Conservation (phyloP, 202 grass and related monocot genomes). For the Cymbopogon flexuosus region DNA sequence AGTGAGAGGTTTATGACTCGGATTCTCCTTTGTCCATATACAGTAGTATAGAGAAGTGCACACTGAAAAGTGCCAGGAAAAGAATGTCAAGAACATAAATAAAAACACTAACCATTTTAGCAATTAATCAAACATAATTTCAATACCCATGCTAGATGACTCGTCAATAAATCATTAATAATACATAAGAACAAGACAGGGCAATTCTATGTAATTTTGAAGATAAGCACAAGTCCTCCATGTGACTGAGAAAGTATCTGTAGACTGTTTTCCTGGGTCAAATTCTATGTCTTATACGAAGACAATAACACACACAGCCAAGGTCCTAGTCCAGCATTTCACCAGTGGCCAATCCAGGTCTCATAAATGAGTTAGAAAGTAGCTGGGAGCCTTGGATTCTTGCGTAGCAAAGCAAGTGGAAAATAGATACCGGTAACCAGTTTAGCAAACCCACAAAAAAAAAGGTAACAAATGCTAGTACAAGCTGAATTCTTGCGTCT, state of each 20-base stretch:
- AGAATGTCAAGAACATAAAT: background rate
- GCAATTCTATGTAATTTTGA: background rate
- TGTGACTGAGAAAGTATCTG: background rate
- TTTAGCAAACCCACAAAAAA: background rate
- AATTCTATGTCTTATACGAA: background rate
- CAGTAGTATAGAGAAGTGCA: conserved; percentile 78
- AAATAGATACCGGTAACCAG: background rate
- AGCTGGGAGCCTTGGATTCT: background rate
- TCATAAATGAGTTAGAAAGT: background rate
- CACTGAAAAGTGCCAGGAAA: conserved; percentile 48
- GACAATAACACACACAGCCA: background rate
- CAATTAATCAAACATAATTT: conserved; percentile 9
- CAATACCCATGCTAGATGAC: background rate
- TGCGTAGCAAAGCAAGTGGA: background rate
- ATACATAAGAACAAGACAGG: background rate
- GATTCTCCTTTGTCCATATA: conserved; percentile 86
- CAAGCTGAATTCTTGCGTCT: background rate
- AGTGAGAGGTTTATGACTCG: conserved; percentile 85
- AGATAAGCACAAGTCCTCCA: background rate
- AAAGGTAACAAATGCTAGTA: background rate
- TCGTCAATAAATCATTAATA: background rate
- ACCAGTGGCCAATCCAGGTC: background rate
- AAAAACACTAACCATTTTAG: background rate
- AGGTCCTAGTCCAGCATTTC: background rate
- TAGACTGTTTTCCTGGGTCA: background rate